Conservation (phyloP, 495 filamentous ascomycete species). For the Cercophora samala region DNA sequence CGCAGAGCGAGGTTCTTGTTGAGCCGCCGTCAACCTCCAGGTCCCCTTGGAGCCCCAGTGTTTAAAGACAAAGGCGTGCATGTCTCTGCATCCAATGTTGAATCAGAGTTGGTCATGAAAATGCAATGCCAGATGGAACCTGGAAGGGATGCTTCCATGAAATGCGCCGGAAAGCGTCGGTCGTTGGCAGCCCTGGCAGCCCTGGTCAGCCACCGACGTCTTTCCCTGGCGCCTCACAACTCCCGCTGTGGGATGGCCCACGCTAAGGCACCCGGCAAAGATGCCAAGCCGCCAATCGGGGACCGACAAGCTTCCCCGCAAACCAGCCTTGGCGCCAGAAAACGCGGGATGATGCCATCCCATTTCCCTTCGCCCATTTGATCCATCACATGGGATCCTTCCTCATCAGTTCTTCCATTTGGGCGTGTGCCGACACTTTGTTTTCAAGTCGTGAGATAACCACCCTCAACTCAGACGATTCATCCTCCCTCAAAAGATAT, state of each 20-base stretch:
- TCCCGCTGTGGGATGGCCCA: too few relatives aligned
- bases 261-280: background rate
- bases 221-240: background rate
- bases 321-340: background rate
- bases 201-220: constrained; percentile 7
- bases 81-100: too few relatives aligned
- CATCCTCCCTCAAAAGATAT: background rate
- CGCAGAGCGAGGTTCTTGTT: background rate
- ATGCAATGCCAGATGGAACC: too few relatives aligned
- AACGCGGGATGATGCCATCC: background rate
- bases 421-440: too few relatives aligned
- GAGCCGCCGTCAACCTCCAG: background rate
- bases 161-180: background rate
- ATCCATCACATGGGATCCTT: background rate
- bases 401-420: background rate
- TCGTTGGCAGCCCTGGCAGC: background rate
- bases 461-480: too few relatives aligned
- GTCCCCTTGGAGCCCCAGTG: too few relatives aligned
- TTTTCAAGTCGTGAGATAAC: too few relatives aligned
- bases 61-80: too few relatives aligned
- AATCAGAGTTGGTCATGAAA: background rate
- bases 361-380: background rate
- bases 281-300: constrained; percentile 2
- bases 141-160: too few relatives aligned
- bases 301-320: constrained; percentile 11